Evolutionary conservation across 1,139 yeast species (phyloP), one percentile per base, ranked within the genome.

Genomic region (Blastobotrys persicus): DNA sequence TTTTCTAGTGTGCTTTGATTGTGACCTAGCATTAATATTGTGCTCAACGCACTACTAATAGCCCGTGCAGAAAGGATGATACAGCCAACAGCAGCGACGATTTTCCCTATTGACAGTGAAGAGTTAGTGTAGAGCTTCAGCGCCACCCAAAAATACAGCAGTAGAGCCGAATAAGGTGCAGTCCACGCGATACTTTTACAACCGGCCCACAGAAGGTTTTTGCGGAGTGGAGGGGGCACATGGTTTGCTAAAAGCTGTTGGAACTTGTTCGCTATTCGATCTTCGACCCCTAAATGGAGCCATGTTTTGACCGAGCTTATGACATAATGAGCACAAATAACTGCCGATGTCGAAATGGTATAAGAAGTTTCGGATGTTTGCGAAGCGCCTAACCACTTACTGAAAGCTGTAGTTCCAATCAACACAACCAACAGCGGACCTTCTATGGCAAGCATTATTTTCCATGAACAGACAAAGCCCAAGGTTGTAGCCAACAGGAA

Each of bases 271-370:
- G 26, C 41, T 18, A 37, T 37, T 3, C 41, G 26, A 12, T 37
- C 11, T 18, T 19, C 41, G 5, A 14, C 41, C 6, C 41, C 41
- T 13, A 37, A 37, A 19, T 37, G 41, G 28, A 37, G 17, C 41
- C 41, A 37, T 7, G 41, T 37, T 18, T 37, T 37, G 12, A 23
- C 26, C n/a, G 41, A 37, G 14, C 28, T 37, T 19, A 37, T 37
- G 16, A 37, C 17, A 5, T 19, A 37, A 14, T 37, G 41, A 3
- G 41, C 41, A 11, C 13, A 19, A 9, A 37, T 18, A 2, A 37
- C 41, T 3, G 41, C 41, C 3, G 19, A 12, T 4, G 41, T 37
- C 19, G 41, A 37, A 13, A 37, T 37, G 5, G 41, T 9, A 19
- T 37, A 37, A 4, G 28, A 7, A 18, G 18, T 37, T 14, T 7